Conservation (phyloP, 352 stramenopile species). For the Phytophthora citricola region DNA sequence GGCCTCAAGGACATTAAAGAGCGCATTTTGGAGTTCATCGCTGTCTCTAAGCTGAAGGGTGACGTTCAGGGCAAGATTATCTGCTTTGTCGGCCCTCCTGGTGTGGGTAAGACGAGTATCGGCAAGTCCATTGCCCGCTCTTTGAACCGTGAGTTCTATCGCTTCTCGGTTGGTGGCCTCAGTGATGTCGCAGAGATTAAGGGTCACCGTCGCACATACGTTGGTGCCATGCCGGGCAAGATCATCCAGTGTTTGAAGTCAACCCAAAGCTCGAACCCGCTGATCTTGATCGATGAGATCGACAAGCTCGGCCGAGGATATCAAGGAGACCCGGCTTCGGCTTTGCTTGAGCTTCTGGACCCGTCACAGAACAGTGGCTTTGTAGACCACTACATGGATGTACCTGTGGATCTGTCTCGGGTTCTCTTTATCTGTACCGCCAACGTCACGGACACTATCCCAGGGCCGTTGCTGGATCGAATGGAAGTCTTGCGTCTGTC, state of each 20-base stretch:
- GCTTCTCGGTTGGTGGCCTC: constrained; percentile 98
- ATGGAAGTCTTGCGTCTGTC: constrained; percentile 99
- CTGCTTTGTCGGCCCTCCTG: constrained; percentile 95
- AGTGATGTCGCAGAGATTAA: constrained; percentile 99
- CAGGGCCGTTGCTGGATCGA: constrained; percentile 97
- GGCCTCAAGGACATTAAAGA: constrained; percentile 98
- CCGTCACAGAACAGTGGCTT: constrained; percentile 98
- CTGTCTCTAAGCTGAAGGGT: constrained; percentile 97
- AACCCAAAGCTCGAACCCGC: constrained; percentile 95
- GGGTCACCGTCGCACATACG: constrained; percentile 98
- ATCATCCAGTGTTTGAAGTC: constrained; percentile 99
- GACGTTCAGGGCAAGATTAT: constrained; percentile 98
- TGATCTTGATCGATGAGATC: constrained; percentile 99
- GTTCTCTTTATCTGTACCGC: constrained; percentile 96
- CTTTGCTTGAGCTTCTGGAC: constrained; percentile 97
- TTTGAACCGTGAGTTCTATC: constrained; percentile 98
- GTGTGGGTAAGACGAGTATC: constrained; percentile 95
- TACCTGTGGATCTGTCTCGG: constrained; percentile 97
- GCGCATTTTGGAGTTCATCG: constrained; percentile 99
- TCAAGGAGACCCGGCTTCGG: constrained; percentile 95
- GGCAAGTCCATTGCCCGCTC: constrained; percentile 96
- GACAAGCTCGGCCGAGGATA: constrained; percentile 90
- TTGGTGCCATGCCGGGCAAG: constrained; percentile 99
- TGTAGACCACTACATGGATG: constrained; percentile 98
- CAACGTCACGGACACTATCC: constrained; percentile 97